A percentile compares a stretch with the other conserved stretches of the same genome.
These are phyloP conservation scores for Sporormia fimetaria DNA, from an alignment of 495 filamentous ascomycete genomes.

Conservation along the genomic window DNA sequence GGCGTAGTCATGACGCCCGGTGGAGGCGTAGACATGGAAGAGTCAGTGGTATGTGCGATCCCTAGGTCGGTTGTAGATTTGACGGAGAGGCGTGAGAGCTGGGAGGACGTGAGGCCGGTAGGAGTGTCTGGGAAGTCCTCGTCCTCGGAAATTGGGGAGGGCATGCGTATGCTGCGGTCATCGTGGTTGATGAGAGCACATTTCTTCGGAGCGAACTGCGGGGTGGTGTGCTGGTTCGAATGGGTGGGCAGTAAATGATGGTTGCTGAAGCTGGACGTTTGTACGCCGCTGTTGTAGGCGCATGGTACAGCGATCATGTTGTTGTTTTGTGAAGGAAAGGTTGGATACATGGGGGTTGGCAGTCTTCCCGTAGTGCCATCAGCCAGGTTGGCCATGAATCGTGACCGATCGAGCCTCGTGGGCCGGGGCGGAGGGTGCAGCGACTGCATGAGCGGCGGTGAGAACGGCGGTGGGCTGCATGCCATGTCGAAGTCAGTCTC, in stretches of 20 bases:
- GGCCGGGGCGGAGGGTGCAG: slow-evolving; percentile 13
- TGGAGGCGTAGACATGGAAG: no score
- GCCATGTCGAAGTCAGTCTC: slow-evolving; percentile 30
- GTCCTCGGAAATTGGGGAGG: slow-evolving; percentile 61
- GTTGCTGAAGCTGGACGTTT: no score
- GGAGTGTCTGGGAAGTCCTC: slow-evolving; percentile 32
- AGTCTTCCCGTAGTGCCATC: slow-evolving; percentile 29
- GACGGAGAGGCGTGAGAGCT: slow-evolving; percentile 24
- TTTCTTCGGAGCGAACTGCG: no score
- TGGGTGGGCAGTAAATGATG: no score
- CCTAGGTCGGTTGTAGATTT: slow-evolving; percentile 4
- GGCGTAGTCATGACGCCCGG: slow-evolving; percentile 1
- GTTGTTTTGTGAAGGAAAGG: slow-evolving; percentile 24
- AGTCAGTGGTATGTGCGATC: slow-evolving; percentile 23
- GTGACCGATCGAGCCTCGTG: slow-evolving; percentile 23
- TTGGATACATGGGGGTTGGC: slow-evolving; percentile 35
- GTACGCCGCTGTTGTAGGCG: slow-evolving; percentile 8
- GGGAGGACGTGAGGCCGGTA: slow-evolving; percentile 22
- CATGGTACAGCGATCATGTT: slow-evolving; percentile 1
- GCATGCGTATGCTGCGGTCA: slow-evolving; percentile 46
- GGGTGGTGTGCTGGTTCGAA: no score
- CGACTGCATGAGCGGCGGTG: slow-evolving; percentile 3
- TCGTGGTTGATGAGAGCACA: no score
- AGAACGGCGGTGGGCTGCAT: slow-evolving; percentile 20
- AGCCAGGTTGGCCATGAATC: slow-evolving; percentile 20